Conservation (phyloP, 306 rosid species). For the Lotus japonicus region DNA sequence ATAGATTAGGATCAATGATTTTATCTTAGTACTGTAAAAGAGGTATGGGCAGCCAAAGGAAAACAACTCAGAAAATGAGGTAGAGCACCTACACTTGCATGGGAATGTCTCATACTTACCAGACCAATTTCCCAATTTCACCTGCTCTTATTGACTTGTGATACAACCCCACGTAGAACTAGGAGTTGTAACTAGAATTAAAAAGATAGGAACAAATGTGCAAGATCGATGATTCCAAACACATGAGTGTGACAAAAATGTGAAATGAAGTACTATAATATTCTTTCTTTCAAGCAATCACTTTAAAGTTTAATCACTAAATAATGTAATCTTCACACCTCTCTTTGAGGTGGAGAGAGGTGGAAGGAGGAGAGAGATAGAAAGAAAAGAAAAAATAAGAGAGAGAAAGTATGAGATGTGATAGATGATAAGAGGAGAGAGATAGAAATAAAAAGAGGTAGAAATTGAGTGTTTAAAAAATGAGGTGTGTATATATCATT, state of each 20-base stretch:
- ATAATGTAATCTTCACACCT: too few species aligned
- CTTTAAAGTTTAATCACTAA: too few species aligned
- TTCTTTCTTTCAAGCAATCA: neutral
- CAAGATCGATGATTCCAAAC: constrained; percentile 17
- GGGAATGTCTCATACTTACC: constrained; percentile 46
- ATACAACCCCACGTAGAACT: neutral
- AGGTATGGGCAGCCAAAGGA: constrained; percentile 39
- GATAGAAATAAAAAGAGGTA: too few species aligned
- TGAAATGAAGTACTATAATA: neutral
- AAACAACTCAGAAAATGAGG: constrained; percentile 22
- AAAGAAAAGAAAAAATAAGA: too few species aligned
- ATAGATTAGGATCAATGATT: neutral
- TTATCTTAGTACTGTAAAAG: neutral
- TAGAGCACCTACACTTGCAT: constrained; percentile 23
- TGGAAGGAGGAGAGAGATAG: too few species aligned
- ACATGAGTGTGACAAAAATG: constrained; percentile 4
- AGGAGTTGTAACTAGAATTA: constrained; percentile 2
- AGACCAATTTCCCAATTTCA: constrained; percentile 42
- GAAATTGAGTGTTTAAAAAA: too few species aligned
- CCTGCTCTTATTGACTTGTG: constrained; percentile 38
- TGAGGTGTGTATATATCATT: too few species aligned
- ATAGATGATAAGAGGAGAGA: too few species aligned
- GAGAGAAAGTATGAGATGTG: too few species aligned
- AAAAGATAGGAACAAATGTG: neutral
- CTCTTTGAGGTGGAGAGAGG: too few species aligned